Evolutionary conservation across 768 basidiomycete genomes (phyloP).

Genomic region (Naematelia encephala): DNA sequence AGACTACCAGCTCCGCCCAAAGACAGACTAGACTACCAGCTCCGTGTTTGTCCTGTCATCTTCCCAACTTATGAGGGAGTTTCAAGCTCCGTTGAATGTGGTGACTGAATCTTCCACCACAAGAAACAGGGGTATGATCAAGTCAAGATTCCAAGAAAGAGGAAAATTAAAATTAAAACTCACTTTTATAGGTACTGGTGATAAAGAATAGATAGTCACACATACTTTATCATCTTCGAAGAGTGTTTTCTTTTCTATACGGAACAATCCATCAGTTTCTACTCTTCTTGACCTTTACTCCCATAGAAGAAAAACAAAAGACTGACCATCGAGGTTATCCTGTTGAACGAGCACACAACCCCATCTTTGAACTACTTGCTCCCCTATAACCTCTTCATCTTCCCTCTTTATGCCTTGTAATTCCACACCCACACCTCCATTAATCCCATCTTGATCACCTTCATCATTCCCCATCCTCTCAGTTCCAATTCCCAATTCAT

Average conservation of each 20-base stretch:
- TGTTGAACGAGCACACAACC: slow-evolving; percentile 35
- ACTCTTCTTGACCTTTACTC: neutral
- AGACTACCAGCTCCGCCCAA: too few relatives aligned
- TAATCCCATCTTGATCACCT: slow-evolving; percentile 6
- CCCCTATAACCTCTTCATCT: slow-evolving; percentile 3
- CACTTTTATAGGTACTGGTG: slow-evolving; percentile 31
- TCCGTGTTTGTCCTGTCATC: too few relatives aligned
- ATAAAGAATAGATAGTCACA: slow-evolving; percentile 38
- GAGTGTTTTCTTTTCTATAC: slow-evolving; percentile 29
- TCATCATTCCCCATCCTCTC: slow-evolving; percentile 15
- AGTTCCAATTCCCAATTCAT: slow-evolving; percentile 9
- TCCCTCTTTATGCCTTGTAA: neutral
- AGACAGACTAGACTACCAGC: too few relatives aligned
- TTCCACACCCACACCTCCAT: neutral
- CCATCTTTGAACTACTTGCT: slow-evolving; percentile 11
- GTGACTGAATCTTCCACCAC: too few relatives aligned
- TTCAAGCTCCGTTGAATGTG: too few relatives aligned
- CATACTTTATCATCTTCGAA: slow-evolving; percentile 28
- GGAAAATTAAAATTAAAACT: slow-evolving; percentile 9
- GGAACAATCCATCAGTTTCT: neutral
- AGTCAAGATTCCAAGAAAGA: neutral
- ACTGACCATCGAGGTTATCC: slow-evolving; percentile 35
- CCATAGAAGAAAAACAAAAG: neutral
- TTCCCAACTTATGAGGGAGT: too few relatives aligned
- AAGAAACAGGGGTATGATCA: too few relatives aligned